These are phyloP conservation scores for Peronosclerospora sorghi DNA, from an alignment of 352 stramenopile genomes.

Conservation along the genomic window DNA sequence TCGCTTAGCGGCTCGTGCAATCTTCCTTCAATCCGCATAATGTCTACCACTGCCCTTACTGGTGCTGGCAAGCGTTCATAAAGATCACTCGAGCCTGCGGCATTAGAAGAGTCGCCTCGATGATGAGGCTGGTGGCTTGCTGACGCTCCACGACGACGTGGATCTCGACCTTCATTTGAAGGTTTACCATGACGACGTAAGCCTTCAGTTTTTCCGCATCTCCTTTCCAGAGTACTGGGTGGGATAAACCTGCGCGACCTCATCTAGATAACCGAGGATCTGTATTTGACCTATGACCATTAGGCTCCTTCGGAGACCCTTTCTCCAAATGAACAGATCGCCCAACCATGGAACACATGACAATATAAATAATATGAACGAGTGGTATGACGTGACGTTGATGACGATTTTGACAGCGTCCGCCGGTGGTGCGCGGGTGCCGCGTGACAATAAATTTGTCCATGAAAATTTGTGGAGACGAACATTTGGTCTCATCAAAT, in stretches of 20 bases:
- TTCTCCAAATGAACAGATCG: conserved; percentile 19
- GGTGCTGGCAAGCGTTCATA: conserved; percentile 40
- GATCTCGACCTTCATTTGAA: conserved; percentile 13
- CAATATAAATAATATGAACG: too few species aligned
- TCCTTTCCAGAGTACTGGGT: background rate
- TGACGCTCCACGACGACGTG: conserved; percentile 22
- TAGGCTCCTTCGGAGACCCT: conserved; percentile 2
- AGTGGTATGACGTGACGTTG: too few species aligned
- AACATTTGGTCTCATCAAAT: too few species aligned
- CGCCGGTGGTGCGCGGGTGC: too few species aligned
- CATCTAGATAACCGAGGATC: conserved; percentile 18
- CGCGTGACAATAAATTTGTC: conserved; percentile 12
- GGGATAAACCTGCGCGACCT: conserved; percentile 6
- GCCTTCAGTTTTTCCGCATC: conserved; percentile 13
- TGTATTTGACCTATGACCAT: conserved; percentile 3
- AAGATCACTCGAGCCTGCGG: conserved; percentile 25
- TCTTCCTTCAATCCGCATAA: conserved; percentile 36
- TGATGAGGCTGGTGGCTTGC: conserved; percentile 9
- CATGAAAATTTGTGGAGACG: conserved; percentile 24
- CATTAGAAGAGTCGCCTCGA: conserved; percentile 6
- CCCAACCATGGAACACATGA: conserved; percentile 27
- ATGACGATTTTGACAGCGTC: too few species aligned
- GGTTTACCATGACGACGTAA: conserved; percentile 23
- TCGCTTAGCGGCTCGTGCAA: conserved; percentile 61
- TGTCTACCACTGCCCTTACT: conserved; percentile 44